phyloP scores from a whole-genome alignment of 257 asterid species.

The Henckelia pumila region DNA sequence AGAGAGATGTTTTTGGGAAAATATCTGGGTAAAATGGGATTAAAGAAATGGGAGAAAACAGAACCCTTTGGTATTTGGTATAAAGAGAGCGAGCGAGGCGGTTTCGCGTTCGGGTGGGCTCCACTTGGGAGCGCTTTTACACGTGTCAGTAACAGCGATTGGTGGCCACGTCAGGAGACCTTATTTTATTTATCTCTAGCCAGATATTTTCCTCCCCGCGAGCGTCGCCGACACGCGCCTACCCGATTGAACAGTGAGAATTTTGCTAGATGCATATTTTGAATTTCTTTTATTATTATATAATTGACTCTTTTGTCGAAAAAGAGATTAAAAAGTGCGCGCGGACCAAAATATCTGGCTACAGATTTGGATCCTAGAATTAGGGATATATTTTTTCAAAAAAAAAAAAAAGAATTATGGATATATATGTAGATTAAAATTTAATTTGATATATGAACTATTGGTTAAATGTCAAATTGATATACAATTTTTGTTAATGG shows the following conservation, averaged over 20 bases:
- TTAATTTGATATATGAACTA: too few relatives aligned
- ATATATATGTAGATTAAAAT: too few relatives aligned
- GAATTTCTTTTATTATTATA: too few relatives aligned
- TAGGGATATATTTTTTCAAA: too few relatives aligned
- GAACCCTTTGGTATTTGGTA: background rate
- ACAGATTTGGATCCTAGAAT: too few relatives aligned
- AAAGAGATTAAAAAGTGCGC: too few relatives aligned
- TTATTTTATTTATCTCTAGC: background rate
- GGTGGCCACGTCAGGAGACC: background rate
- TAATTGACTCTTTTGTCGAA: too few relatives aligned
- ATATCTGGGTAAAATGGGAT: background rate
- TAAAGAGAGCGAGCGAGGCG: background rate
- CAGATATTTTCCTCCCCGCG: background rate
- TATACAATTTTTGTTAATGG: too few relatives aligned
- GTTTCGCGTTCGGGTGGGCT: background rate
- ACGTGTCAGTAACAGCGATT: background rate
- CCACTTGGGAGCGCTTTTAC: background rate
- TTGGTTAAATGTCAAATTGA: too few relatives aligned
- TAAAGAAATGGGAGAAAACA: background rate
- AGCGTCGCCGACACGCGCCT: background rate
- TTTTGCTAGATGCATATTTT: too few relatives aligned
- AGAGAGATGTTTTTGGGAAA: background rate
- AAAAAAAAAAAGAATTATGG: too few relatives aligned
- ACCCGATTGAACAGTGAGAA: background rate
- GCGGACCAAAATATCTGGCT: too few relatives aligned